A percentile compares a stretch with the other conserved stretches of the same genome.
phyloP scores from a whole-genome alignment of 352 stramenopile species.

The Plasmopara halstedii region DNA sequence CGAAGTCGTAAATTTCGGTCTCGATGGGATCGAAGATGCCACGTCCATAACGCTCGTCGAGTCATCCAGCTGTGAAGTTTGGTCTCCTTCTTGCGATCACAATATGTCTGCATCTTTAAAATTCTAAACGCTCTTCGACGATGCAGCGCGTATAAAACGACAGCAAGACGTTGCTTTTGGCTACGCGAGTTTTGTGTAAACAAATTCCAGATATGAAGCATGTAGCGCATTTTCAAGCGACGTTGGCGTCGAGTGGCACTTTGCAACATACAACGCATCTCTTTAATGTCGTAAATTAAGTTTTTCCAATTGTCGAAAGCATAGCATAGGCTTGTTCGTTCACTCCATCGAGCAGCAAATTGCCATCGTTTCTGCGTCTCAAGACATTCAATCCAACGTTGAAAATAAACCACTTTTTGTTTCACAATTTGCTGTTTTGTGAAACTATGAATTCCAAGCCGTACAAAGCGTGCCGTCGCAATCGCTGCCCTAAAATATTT shows the following conservation, averaged over 20 bases:
- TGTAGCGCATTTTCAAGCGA: conserved; percentile 6
- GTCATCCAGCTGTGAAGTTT: conserved; percentile 12
- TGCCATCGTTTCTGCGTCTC: conserved; percentile 12
- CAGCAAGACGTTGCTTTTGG: conserved; percentile 5
- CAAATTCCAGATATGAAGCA: conserved; percentile 7
- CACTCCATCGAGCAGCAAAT: conserved; percentile 20
- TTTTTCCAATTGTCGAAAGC: conserved; percentile 15
- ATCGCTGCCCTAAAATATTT: conserved; percentile 8
- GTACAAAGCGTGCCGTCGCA: conserved; percentile 2
- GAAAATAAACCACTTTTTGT: conserved; percentile 2
- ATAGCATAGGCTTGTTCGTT: conserved; percentile 8
- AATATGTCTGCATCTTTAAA: neutral
- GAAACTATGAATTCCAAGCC: conserved; percentile 5
- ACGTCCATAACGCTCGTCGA: conserved; percentile 15
- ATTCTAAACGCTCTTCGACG: conserved; percentile 9
- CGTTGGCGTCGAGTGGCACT: conserved; percentile 10
- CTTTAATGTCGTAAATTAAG: conserved; percentile 4
- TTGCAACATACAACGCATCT: conserved; percentile 8
- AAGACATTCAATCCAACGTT: conserved; percentile 11
- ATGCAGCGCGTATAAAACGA: conserved; percentile 8
- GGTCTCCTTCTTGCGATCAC: conserved; percentile 1
- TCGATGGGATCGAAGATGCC: conserved; percentile 9
- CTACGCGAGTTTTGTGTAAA: neutral
- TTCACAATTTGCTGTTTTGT: neutral
- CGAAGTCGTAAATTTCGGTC: conserved; percentile 11